phyloP scores from a whole-genome alignment of 768 basidiomycete genomes.

The Kwoniella sp. region DNA sequence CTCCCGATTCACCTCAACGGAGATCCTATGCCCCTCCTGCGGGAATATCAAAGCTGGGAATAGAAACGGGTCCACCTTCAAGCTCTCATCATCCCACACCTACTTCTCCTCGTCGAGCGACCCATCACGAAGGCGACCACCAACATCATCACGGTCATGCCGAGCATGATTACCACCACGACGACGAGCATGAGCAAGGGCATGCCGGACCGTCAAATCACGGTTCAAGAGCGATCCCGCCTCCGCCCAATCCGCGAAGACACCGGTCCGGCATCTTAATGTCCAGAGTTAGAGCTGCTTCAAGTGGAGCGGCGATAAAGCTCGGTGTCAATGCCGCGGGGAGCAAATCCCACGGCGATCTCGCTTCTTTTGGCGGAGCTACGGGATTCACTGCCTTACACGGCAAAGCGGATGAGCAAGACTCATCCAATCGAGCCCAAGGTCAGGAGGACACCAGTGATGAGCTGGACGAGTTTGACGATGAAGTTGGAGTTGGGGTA shows the following conservation, averaged over 20 bases:
- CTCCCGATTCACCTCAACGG: conserved; percentile 1
- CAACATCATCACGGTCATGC: conserved; percentile 3
- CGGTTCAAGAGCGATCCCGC: conserved; percentile 34
- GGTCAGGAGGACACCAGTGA: conserved; percentile 21
- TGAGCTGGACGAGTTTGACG: conserved; percentile 13
- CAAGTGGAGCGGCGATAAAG: conserved; percentile 25
- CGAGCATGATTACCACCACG: neutral
- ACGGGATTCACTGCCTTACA: conserved; percentile 8
- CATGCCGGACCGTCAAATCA: conserved; percentile 20
- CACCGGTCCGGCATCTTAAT: conserved; percentile 52
- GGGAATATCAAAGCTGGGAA: conserved; percentile 3
- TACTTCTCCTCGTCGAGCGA: conserved; percentile 9
- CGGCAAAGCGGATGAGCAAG: neutral
- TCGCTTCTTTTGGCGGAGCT: conserved; percentile 20
- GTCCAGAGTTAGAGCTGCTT: conserved; percentile 43
- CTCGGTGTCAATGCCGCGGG: conserved; percentile 19
- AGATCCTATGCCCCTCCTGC: neutral
- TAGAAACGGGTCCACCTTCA: neutral
- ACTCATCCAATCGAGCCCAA: neutral
- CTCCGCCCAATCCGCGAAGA: conserved; percentile 45
- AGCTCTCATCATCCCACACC: conserved; percentile 16
- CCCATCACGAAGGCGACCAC: neutral
- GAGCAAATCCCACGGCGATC: conserved; percentile 41
- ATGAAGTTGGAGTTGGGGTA: conserved; percentile 1
- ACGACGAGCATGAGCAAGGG: neutral